Evolutionary conservation across 768 basidiomycete species (phyloP).

Genomic region (Cubamyces lactineus): DNA sequence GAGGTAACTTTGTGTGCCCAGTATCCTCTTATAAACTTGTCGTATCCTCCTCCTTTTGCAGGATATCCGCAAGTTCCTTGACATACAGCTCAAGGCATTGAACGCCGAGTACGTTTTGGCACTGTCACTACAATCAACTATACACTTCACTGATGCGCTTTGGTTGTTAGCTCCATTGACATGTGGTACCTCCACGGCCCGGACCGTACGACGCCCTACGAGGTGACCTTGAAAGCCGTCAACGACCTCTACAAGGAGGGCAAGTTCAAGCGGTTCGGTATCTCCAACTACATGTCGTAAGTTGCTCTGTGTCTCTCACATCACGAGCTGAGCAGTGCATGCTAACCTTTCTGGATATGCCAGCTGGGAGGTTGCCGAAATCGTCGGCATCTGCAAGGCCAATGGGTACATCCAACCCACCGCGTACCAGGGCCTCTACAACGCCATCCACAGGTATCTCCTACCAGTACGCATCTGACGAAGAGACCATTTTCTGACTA

Average conservation of each 20-base stretch:
- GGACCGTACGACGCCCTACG: conserved; percentile 48
- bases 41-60: not conserved
- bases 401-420: conserved; percentile 53
- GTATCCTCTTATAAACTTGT: not conserved
- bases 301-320: conserved; percentile 14
- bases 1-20: conserved; percentile 15
- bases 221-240: conserved; percentile 49
- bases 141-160: not conserved
- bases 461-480: too few species aligned
- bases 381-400: conserved; percentile 43
- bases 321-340: not conserved
- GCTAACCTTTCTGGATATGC: not conserved
- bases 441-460: conserved; percentile 41
- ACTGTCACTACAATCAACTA: not conserved
- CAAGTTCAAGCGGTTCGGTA: conserved; percentile 50
- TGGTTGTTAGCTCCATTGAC: conserved; percentile 35
- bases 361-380: conserved; percentile 51
- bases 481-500: too few species aligned
- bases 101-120: conserved; percentile 47
- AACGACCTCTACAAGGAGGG: conserved; percentile 56
- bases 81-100: conserved; percentile 46
- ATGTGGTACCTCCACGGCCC: conserved; percentile 54
- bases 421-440: conserved; percentile 53
- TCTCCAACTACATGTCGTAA: conserved; percentile 48
- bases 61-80: conserved; percentile 40